Conservation (phyloP, 768 basidiomycete genomes). For the Rhodotorula graminis region DNA sequence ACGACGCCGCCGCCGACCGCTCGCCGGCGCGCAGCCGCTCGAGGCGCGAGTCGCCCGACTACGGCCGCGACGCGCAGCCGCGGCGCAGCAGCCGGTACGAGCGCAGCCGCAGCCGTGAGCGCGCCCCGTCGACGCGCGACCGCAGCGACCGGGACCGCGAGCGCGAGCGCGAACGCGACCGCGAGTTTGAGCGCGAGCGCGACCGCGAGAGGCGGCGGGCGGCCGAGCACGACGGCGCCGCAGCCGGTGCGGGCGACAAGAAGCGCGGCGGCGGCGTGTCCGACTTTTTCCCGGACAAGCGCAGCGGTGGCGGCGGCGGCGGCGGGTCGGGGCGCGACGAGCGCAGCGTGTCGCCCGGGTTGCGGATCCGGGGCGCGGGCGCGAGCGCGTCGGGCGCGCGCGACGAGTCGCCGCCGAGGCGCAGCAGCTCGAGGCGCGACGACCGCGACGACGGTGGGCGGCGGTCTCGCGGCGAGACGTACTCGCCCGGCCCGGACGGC, state of each 20-base stretch:
- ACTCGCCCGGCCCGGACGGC: not conserved
- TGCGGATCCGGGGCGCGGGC: slow-evolving; percentile 12
- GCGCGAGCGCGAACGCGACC: slow-evolving; percentile 14
- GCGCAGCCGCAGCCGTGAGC: not conserved
- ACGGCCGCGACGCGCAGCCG: slow-evolving; percentile 2
- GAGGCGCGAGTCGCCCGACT: slow-evolving; percentile 9
- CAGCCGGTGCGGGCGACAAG: not conserved
- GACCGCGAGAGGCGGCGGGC: not conserved
- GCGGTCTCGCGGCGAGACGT: not conserved
- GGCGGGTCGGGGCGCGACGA: no score
- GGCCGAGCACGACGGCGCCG: not conserved
- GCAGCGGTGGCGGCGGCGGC: not conserved
- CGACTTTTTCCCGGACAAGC: slow-evolving; percentile 29
- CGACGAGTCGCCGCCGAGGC: not conserved
- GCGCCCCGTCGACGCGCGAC: not conserved
- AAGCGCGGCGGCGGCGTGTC: slow-evolving; percentile 2
- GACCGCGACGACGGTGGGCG: slow-evolving; percentile 10
- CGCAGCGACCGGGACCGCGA: slow-evolving; percentile 11
- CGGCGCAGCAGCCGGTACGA: not conserved
- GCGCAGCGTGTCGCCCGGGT: not conserved
- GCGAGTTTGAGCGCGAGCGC: slow-evolving; percentile 6
- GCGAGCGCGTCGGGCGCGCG: not conserved
- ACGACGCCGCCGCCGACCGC: not conserved
- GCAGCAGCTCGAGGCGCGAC: not conserved
- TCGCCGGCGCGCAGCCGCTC: slow-evolving; percentile 10